Evolutionary conservation across 2,329 filamentous ascomycete species (phyloP).

Genomic region (Hirsutella rhossiliensis): DNA sequence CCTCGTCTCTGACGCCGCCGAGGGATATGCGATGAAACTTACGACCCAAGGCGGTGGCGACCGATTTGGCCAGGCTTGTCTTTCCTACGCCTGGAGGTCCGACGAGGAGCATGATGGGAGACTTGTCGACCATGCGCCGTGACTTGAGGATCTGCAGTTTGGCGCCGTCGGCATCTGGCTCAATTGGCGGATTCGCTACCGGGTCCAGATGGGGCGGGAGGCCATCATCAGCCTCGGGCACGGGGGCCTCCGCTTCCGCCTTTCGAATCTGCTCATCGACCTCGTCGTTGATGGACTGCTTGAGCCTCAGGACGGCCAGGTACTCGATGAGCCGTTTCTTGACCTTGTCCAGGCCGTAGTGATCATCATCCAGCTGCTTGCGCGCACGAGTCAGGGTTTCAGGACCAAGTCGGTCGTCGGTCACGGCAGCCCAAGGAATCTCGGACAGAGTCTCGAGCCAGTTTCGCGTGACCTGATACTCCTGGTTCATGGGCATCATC

Average conservation of each 20-base stretch:
- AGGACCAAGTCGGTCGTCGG: conserved; percentile 73
- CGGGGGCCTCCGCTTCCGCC: conserved; percentile 49
- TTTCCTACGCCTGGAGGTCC: conserved; percentile 93
- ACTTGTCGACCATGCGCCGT: conserved; percentile 85
- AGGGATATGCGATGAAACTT: conserved; percentile 97
- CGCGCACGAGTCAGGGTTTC: conserved; percentile 69
- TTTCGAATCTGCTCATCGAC: conserved; percentile 67
- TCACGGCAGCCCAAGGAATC: conserved; percentile 80
- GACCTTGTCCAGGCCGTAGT: conserved; percentile 92
- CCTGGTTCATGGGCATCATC: conserved; percentile 92
- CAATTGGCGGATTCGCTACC: neutral
- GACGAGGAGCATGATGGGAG: conserved; percentile 84
- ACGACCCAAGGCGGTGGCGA: conserved; percentile 80
- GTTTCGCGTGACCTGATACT: conserved; percentile 86
- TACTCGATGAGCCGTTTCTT: conserved; percentile 96
- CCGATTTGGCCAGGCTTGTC: conserved; percentile 86
- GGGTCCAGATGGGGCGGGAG: neutral
- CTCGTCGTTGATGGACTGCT: conserved; percentile 78
- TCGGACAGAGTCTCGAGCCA: conserved; percentile 91
- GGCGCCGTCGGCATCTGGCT: conserved; percentile 29
- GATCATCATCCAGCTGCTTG: conserved; percentile 87
- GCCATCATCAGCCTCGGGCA: conserved; percentile 21
- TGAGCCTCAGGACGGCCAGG: conserved; percentile 86
- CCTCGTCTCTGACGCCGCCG: conserved; percentile 89
- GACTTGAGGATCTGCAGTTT: conserved; percentile 67